phyloP scores from a whole-genome alignment of 768 basidiomycete genomes.

The Podaxis rugospora region DNA sequence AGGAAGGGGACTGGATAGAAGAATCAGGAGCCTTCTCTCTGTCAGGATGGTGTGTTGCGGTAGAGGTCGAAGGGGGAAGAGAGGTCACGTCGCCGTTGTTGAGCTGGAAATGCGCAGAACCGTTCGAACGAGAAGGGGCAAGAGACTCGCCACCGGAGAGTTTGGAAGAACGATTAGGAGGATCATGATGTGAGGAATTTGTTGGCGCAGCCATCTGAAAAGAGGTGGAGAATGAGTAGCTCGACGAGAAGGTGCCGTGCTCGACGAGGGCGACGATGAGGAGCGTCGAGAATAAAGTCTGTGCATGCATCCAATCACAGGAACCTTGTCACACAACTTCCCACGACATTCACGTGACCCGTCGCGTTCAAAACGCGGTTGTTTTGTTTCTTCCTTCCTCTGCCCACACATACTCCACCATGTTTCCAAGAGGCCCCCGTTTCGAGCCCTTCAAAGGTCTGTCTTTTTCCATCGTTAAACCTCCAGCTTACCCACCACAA shows the following conservation, averaged over 20 bases:
- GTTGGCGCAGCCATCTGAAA: conserved; percentile 4
- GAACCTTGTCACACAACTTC: not conserved
- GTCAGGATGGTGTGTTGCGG: conserved; percentile 7
- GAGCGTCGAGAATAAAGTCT: conserved; percentile 6
- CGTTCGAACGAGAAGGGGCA: conserved; percentile 8
- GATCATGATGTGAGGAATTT: not conserved
- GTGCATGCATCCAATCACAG: conserved; percentile 3
- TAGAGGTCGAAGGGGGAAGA: not conserved
- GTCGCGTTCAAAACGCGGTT: conserved; percentile 16
- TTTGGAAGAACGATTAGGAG: not conserved
- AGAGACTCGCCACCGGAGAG: not conserved
- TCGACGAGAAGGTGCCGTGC: conserved; percentile 6
- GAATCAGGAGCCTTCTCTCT: conserved; percentile 7
- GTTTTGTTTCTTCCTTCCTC: not conserved
- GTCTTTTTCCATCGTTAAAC: not conserved
- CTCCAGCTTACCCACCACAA: conserved; percentile 1
- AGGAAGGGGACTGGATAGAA: not conserved
- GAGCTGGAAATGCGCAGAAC: not conserved
- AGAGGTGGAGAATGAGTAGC: not conserved
- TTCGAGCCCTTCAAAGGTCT: conserved; percentile 39
- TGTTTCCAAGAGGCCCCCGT: conserved; percentile 47
- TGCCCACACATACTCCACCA: conserved; percentile 14
- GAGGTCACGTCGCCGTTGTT: conserved; percentile 3
- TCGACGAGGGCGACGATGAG: conserved; percentile 13
- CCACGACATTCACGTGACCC: conserved; percentile 19